These are phyloP conservation scores for Verticillium nubilum DNA, from an alignment of 2,329 filamentous ascomycete genomes.

Conservation along the genomic window DNA sequence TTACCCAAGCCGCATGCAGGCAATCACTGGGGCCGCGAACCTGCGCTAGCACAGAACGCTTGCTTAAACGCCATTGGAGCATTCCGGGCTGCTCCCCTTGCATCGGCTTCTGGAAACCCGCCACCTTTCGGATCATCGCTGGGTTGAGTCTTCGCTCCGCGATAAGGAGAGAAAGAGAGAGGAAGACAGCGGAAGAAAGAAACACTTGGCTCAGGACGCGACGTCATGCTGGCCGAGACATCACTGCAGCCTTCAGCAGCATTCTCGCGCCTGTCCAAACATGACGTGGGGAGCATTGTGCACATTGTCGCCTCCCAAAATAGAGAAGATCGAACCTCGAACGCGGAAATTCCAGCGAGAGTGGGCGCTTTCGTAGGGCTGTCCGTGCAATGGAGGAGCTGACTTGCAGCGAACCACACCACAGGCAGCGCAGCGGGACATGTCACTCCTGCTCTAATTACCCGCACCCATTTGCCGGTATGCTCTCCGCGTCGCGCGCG, in stretches of 20 bases:
- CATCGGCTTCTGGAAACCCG: constrained; percentile 2
- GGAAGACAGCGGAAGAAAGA: neutral
- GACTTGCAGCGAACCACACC: neutral
- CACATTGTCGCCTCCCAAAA: neutral
- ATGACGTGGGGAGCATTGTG: neutral
- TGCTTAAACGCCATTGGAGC: neutral
- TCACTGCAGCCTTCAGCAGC: neutral
- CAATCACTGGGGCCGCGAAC: constrained; percentile 1
- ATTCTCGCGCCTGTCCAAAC: neutral
- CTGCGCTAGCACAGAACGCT: neutral
- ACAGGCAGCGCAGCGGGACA: neutral
- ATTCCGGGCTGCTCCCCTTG: neutral
- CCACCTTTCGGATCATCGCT: neutral
- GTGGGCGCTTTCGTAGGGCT: neutral
- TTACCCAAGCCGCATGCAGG: neutral
- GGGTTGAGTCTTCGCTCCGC: neutral
- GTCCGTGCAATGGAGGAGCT: neutral
- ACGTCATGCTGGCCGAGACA: neutral
- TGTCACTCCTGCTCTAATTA: neutral
- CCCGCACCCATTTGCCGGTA: neutral
- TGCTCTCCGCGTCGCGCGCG: too few species aligned
- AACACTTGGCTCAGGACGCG: neutral
- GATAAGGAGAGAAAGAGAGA: too few species aligned
- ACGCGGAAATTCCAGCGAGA: neutral
- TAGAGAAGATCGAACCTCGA: neutral